Evolutionary conservation across 352 stramenopile species (phyloP).

Genomic region (Phytophthora lateralis): DNA sequence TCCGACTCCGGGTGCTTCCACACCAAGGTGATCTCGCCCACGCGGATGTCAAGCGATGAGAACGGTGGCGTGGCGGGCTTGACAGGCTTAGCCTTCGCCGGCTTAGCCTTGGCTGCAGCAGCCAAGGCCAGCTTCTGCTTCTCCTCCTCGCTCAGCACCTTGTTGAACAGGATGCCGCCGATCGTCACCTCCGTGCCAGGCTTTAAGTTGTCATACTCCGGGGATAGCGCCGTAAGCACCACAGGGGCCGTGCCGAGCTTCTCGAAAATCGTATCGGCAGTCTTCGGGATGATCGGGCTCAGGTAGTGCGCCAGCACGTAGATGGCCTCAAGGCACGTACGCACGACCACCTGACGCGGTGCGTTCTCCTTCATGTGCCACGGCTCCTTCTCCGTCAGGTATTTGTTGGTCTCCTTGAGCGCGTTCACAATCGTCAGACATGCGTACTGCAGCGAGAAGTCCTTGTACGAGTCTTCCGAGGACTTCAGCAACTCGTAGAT

Average conservation of each 20-base stretch:
- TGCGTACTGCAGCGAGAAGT: constrained; percentile 92
- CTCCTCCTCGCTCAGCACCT: constrained; percentile 85
- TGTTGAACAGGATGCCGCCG: constrained; percentile 96
- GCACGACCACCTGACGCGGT: constrained; percentile 90
- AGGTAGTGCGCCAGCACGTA: constrained; percentile 97
- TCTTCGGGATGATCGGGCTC: constrained; percentile 93
- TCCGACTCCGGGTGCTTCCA: constrained; percentile 89
- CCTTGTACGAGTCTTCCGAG: constrained; percentile 92
- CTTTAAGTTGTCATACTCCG: constrained; percentile 92
- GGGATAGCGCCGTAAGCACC: constrained; percentile 74
- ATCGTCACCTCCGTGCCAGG: constrained; percentile 90
- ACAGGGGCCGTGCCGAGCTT: constrained; percentile 92
- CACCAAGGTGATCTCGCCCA: constrained; percentile 80
- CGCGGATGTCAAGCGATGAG: constrained; percentile 79
- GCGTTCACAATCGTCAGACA: constrained; percentile 91
- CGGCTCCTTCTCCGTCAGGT: constrained; percentile 96
- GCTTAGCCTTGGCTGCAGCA: constrained; percentile 56
- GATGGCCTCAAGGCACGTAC: constrained; percentile 96
- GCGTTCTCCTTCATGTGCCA: constrained; percentile 97
- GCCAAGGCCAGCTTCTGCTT: constrained; percentile 62
- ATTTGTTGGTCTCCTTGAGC: constrained; percentile 96
- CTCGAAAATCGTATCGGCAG: constrained; percentile 93
- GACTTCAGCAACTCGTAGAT: constrained; percentile 81
- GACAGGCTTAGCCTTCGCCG: constrained; percentile 44
- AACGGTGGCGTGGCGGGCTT: constrained; percentile 73